Evolutionary conservation across 164 flowering plant species (phyloP), one percentile per base, ranked within the genome.

Genomic region (Amborella trichopoda): DNA sequence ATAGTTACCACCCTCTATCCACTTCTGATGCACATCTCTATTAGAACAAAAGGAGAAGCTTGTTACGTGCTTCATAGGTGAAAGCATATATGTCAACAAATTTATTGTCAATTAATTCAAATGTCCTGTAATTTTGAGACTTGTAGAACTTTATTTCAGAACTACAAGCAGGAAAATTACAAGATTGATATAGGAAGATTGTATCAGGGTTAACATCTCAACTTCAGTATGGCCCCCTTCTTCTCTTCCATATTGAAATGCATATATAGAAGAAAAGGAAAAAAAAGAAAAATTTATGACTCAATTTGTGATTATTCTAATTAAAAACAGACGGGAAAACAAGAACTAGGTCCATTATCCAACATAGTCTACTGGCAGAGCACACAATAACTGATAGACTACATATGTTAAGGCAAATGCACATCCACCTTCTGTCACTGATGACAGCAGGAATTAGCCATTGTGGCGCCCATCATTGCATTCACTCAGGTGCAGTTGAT

Each of bases 1-100:
- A 50, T 90, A 86, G 69, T 90, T 90, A n/a, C 98, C 95, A 24
- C 95, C 98, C 55, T 86, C 98, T 2, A 86, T 90, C 98, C 98
- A 90, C 64, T 90, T 90, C 60, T 81, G 91, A 54, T 90, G 98
- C 25, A 90, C 98, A 63, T 90, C 95, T 64, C 98, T 90, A 80
- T 61, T 3, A 16, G 46, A 22, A 19, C 8, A 42, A 21, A 17
- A 23, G 23, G 21, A 19, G 19, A 40, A 12, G 43, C 18, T 8
- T 17, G n/a, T 39, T 19, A 10, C n/a, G 42, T 16, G 18, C 18
- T 10, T 39, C 17, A 14, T 16, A n/a, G n/a, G n/a, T n/a, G 6
- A 30, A 6, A 30, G 34, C 34, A 30, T 30, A 13, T 30, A 13
- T 30, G 13, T 6, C 34, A 30, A 30, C 13, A 16, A 38, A 38